Evolutionary conservation across 2,329 filamentous ascomycete genomes (phyloP).

Genomic region (Huntiella omanensis): DNA sequence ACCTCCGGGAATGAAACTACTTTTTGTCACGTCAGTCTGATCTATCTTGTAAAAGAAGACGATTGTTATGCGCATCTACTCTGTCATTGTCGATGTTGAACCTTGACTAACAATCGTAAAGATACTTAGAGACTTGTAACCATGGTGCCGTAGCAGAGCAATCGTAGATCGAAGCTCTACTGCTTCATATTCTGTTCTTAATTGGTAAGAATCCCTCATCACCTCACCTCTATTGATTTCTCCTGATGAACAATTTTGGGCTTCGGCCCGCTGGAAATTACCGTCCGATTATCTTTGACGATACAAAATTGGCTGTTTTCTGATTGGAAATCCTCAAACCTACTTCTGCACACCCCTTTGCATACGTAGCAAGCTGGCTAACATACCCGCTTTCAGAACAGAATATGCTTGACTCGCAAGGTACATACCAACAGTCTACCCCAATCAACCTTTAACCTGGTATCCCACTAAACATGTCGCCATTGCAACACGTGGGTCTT

Average conservation of each 20-base stretch:
- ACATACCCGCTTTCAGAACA: conserved; percentile 15
- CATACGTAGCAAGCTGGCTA: conserved; percentile 16
- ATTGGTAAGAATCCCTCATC: conserved; percentile 7
- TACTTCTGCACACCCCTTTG: neutral
- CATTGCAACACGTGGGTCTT: conserved; percentile 11
- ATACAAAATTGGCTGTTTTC: conserved; percentile 68
- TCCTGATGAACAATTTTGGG: conserved; percentile 42
- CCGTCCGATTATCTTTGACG: conserved; percentile 69
- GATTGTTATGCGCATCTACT: neutral
- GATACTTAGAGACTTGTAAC: neutral
- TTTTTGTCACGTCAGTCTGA: conserved; percentile 90
- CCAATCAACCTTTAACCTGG: no score
- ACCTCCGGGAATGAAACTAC: conserved; percentile 68
- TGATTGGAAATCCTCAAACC: conserved; percentile 29
- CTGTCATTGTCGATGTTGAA: neutral
- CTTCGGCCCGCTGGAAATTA: conserved; percentile 77
- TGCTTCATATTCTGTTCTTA: conserved; percentile 5
- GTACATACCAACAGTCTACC: conserved; percentile 5
- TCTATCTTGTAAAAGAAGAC: conserved; percentile 16
- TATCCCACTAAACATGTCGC: conserved; percentile 2
- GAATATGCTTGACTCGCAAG: conserved; percentile 5
- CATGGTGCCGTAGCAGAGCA: neutral
- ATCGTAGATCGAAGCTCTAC: conserved; percentile 4
- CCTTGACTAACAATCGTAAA: conserved; percentile 1
- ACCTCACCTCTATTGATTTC: conserved; percentile 3